Percentiles rank a stretch among this genome's conserved stretches.
Conservation (phyloP, 2,329 filamentous ascomycete genomes). For the Cladobotryum protrusum region DNA sequence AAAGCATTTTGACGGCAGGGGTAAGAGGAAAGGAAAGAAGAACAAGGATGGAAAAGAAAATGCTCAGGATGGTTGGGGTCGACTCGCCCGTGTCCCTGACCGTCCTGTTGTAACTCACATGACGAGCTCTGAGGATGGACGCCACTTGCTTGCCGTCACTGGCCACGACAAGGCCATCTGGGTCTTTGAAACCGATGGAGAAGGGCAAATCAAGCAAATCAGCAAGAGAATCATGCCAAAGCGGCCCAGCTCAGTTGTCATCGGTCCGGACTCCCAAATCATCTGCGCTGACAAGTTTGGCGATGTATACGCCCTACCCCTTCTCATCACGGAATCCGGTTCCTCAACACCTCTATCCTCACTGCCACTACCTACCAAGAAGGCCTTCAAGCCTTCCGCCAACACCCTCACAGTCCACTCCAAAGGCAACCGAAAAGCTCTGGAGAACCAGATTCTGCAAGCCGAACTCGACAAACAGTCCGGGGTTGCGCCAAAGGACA, state of each 20-base stretch:
- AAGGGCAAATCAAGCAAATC: slow-evolving; percentile 57
- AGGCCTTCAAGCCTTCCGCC: slow-evolving; percentile 42
- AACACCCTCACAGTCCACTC: slow-evolving; percentile 59
- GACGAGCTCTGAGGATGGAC: slow-evolving; percentile 54
- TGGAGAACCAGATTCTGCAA: slow-evolving; percentile 51
- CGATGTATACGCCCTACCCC: slow-evolving; percentile 84
- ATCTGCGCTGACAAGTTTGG: slow-evolving; percentile 92
- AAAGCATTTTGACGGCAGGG: slow-evolving; percentile 18
- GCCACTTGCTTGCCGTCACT: slow-evolving; percentile 70
- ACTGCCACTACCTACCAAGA: slow-evolving; percentile 17
- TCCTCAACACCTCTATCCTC: slow-evolving; percentile 11
- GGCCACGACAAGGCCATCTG: slow-evolving; percentile 88
- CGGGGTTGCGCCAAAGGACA: slow-evolving; percentile 21
- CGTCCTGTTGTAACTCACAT: slow-evolving; percentile 64
- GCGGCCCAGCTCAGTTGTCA: slow-evolving; percentile 68
- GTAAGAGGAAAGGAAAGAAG: slow-evolving; percentile 21
- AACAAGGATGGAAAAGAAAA: slow-evolving; percentile 16
- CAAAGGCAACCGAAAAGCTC: slow-evolving; percentile 53
- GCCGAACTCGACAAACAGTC: slow-evolving; percentile 27
- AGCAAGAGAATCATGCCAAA: slow-evolving; percentile 82
- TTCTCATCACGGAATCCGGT: slow-evolving; percentile 32
- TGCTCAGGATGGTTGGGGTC: slow-evolving; percentile 5
- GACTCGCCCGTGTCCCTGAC: slow-evolving; percentile 35
- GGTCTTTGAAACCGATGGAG: slow-evolving; percentile 64
- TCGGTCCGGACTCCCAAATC: slow-evolving; percentile 68